phyloP scores from a whole-genome alignment of 352 stramenopile species.

The Phytophthora ramorum region DNA sequence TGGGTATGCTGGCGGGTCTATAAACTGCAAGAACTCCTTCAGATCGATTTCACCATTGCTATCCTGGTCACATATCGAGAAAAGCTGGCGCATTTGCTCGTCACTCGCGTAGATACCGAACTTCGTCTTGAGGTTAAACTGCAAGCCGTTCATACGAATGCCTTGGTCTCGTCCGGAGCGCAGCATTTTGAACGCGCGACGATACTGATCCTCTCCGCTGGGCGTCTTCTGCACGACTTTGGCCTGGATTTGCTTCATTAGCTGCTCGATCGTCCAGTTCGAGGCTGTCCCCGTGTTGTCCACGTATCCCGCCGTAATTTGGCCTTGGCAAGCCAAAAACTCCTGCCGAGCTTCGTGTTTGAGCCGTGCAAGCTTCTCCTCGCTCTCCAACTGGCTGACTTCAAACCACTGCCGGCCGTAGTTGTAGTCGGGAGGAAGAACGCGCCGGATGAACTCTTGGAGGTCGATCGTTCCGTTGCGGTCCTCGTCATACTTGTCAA shows the following conservation, averaged over 20 bases:
- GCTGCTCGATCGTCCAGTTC: conserved; percentile 69
- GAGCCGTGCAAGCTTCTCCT: conserved; percentile 59
- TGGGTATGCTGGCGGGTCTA: conserved; percentile 70
- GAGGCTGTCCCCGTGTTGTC: conserved; percentile 54
- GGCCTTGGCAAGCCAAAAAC: conserved; percentile 46
- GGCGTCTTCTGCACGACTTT: conserved; percentile 85
- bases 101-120: conserved; percentile 84
- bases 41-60: conserved; percentile 78
- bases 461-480: conserved; percentile 83
- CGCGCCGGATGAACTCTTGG: conserved; percentile 83
- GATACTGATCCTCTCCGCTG: conserved; percentile 79
- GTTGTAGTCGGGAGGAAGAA: conserved; percentile 80
- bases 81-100: conserved; percentile 72
- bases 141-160: conserved; percentile 74
- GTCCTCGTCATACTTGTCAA: conserved; percentile 89
- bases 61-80: conserved; percentile 67
- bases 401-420: conserved; percentile 81
- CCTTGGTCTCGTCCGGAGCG: conserved; percentile 67
- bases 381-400: conserved; percentile 70
- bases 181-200: conserved; percentile 84
- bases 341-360: conserved; percentile 70
- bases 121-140: conserved; percentile 80
- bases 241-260: conserved; percentile 78
- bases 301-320: conserved; percentile 34
- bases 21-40: conserved; percentile 77